Percentiles rank a stretch among this genome's conserved stretches.
phyloP scores from a whole-genome alignment of 768 basidiomycete species.

The Suillus clintonianus region DNA sequence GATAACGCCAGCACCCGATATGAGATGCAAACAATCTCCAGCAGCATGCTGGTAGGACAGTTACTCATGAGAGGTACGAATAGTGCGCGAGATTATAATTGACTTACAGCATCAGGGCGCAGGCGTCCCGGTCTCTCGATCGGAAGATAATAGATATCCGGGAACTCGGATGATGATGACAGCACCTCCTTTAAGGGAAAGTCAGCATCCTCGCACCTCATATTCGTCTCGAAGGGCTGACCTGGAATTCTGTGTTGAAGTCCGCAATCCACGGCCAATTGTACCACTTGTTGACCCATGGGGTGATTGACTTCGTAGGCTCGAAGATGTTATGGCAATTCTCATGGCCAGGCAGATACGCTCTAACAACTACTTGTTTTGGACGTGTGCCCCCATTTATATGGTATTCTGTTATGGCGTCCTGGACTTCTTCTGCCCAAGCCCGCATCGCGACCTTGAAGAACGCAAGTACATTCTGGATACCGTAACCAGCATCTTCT shows the following conservation, averaged over 20 bases:
- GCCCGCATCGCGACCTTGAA: constrained; percentile 56
- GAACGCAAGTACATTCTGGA: constrained; percentile 55
- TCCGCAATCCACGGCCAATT: constrained; percentile 66
- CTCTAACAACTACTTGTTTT: constrained; percentile 55
- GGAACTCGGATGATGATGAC: constrained; percentile 40
- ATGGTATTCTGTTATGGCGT: constrained; percentile 38
- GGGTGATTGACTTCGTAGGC: constrained; percentile 49
- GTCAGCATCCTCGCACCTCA: constrained; percentile 5
- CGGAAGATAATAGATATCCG: constrained; percentile 57
- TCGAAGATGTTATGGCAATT: constrained; percentile 52
- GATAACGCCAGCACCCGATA: constrained; percentile 47
- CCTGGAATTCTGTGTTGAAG: constrained; percentile 62
- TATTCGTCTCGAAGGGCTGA: constrained; percentile 23
- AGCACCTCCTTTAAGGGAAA: constrained; percentile 41
- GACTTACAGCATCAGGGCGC: constrained; percentile 64
- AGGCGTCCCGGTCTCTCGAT: constrained; percentile 65
- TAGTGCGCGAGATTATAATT: not conserved
- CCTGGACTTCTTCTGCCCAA: constrained; percentile 58
- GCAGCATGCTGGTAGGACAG: constrained; percentile 36
- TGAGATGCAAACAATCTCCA: constrained; percentile 49
- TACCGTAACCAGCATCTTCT: constrained; percentile 44
- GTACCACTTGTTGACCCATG: constrained; percentile 52
- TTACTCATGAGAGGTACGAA: constrained; percentile 6
- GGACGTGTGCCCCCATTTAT: constrained; percentile 24
- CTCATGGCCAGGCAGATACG: constrained; percentile 68